Conservation (phyloP, 495 filamentous ascomycete species). For the Penicillium nucicola region DNA sequence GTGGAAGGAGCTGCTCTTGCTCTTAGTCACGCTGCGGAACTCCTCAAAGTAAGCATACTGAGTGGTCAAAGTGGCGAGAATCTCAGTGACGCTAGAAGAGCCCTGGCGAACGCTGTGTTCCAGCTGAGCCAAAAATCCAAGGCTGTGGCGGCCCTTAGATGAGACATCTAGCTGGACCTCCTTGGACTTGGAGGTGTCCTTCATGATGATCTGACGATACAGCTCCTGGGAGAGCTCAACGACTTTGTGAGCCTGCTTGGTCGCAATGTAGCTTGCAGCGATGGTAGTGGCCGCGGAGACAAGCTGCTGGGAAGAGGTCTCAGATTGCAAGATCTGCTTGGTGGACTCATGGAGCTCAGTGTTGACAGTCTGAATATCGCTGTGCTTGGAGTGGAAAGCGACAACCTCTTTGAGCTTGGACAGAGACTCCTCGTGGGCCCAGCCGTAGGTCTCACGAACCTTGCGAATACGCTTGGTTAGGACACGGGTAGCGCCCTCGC, state of each 20-base stretch:
- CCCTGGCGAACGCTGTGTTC: constrained; percentile 30
- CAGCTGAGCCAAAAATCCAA: constrained; percentile 37
- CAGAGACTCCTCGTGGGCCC: constrained; percentile 36
- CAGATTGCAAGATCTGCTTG: constrained; percentile 26
- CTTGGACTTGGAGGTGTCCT: constrained; percentile 21
- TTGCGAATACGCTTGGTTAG: constrained; percentile 26
- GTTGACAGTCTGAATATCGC: constrained; percentile 18
- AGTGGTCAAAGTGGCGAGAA: constrained; percentile 32
- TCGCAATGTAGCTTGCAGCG: constrained; percentile 29
- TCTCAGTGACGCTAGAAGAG: constrained; percentile 31
- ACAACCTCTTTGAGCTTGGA: constrained; percentile 31
- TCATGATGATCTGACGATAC: constrained; percentile 34
- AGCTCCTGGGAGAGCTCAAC: constrained; percentile 30
- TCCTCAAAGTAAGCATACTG: constrained; percentile 40
- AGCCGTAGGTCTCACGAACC: constrained; percentile 29
- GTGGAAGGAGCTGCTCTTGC: constrained; percentile 30
- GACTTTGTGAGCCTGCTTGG: constrained; percentile 27
- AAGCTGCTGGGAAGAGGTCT: constrained; percentile 27
- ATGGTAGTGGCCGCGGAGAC: constrained; percentile 31
- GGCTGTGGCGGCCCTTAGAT: constrained; percentile 30
- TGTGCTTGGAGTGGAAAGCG: constrained; percentile 28
- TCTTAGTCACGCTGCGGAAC: constrained; percentile 25
- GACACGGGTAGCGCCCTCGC: constrained; percentile 24
- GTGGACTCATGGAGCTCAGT: constrained; percentile 32
- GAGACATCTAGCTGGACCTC: constrained; percentile 21